These are phyloP conservation scores for Cardamine occulta DNA, from an alignment of 345 rosid genomes.

Conservation along the genomic window DNA sequence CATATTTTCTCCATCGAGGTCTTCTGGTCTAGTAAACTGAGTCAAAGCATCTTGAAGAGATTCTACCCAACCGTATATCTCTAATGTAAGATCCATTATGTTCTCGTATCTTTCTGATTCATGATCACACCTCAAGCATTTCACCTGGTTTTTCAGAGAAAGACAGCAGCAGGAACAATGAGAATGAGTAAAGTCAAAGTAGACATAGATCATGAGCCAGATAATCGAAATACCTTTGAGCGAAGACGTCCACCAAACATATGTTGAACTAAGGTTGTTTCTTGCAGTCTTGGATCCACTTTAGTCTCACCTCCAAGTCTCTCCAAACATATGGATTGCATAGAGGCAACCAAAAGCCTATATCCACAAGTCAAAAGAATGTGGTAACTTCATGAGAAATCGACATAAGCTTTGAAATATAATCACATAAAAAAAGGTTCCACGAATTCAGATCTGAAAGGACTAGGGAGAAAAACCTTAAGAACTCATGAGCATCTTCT, in stretches of 20 bases:
- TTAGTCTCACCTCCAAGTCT: conserved; percentile 75
- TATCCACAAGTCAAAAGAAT: conserved; percentile 9
- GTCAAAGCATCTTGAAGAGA: conserved; percentile 81
- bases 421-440: background rate
- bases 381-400: conserved; percentile 21
- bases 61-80: conserved; percentile 84
- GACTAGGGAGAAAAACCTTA: conserved; percentile 56
- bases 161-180: too few relatives aligned
- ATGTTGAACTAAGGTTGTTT: conserved; percentile 85
- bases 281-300: conserved; percentile 70
- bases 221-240: conserved; percentile 56
- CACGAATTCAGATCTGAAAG: conserved; percentile 16
- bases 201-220: conserved; percentile 12
- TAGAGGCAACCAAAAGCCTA: conserved; percentile 78
- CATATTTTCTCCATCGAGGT: conserved; percentile 91
- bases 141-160: conserved; percentile 52
- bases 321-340: conserved; percentile 89
- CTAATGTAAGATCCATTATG: conserved; percentile 86
- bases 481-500: conserved; percentile 91
- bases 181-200: conserved; percentile 14
- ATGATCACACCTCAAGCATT: conserved; percentile 74
- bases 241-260: conserved; percentile 80
- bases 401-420: background rate
- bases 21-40: conserved; percentile 81
- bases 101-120: conserved; percentile 83